Conservation (phyloP, 2,329 filamentous ascomycete genomes). For the Madurella fahalii region DNA sequence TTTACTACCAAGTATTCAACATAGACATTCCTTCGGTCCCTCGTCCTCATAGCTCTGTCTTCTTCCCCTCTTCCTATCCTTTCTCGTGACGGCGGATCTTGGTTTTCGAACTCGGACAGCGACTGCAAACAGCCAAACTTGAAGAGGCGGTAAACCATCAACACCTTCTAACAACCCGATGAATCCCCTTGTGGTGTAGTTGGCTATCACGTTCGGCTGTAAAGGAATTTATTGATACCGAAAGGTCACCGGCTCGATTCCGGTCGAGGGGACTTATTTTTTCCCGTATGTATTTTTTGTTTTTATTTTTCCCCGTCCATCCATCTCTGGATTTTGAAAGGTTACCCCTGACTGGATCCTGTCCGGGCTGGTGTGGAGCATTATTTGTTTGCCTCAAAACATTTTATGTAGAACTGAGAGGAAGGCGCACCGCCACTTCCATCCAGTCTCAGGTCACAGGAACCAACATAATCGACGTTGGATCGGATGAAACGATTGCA, state of each 20-base stretch:
- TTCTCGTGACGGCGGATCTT: no score
- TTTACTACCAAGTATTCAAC: not conserved
- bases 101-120: no score
- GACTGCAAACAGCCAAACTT: no score
- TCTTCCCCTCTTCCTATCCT: no score
- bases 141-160: no score
- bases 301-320: not conserved
- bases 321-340: not conserved
- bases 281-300: constrained; percentile 1
- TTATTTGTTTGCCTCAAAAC: not conserved
- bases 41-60: no score
- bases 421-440: not conserved
- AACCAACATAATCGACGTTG: not conserved
- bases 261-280: constrained; percentile 22
- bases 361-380: not conserved
- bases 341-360: not conserved
- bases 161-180: not conserved
- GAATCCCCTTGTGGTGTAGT: constrained; percentile 24
- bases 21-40: not conserved
- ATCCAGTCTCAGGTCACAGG: not conserved
- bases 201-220: constrained; percentile 26
- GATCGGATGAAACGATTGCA: not conserved
- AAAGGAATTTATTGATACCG: constrained; percentile 23
- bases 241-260: constrained; percentile 26
- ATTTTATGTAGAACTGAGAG: no score